phyloP scores from a whole-genome alignment of 306 rosid species.

The Lathyrus aphaca region DNA sequence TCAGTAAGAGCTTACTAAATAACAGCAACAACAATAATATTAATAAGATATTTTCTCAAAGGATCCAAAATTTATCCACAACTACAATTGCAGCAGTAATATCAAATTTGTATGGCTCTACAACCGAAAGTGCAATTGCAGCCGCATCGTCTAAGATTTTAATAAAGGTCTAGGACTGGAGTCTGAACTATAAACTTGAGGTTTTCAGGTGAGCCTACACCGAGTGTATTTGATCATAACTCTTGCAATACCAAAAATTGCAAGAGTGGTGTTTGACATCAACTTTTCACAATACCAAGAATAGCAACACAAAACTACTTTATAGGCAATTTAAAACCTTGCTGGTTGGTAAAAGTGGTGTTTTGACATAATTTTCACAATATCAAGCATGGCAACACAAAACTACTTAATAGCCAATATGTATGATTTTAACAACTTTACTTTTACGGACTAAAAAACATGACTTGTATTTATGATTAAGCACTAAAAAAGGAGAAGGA shows the following conservation, averaged over 20 bases:
- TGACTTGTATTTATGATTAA: slow-evolving; percentile 13
- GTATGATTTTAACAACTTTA: neutral
- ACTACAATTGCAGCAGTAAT: neutral
- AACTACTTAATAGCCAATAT: neutral
- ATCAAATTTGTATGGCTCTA: no score
- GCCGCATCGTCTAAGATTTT: neutral
- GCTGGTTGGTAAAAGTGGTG: neutral
- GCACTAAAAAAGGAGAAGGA: neutral
- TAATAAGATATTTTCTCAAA: neutral
- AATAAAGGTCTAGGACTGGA: neutral
- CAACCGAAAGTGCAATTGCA: neutral
- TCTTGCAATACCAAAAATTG: neutral
- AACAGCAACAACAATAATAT: neutral
- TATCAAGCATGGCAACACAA: neutral
- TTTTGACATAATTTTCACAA: no score
- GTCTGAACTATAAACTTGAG: neutral
- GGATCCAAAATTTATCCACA: neutral
- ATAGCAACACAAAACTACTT: neutral
- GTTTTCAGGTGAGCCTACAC: neutral
- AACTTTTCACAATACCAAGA: neutral
- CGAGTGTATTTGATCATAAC: neutral
- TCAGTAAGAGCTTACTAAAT: neutral
- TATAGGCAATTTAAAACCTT: neutral
- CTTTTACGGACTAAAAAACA: neutral
- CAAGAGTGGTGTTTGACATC: neutral